Conservation (phyloP, 306 rosid species). For the Cotoneaster glaucophyllus region DNA sequence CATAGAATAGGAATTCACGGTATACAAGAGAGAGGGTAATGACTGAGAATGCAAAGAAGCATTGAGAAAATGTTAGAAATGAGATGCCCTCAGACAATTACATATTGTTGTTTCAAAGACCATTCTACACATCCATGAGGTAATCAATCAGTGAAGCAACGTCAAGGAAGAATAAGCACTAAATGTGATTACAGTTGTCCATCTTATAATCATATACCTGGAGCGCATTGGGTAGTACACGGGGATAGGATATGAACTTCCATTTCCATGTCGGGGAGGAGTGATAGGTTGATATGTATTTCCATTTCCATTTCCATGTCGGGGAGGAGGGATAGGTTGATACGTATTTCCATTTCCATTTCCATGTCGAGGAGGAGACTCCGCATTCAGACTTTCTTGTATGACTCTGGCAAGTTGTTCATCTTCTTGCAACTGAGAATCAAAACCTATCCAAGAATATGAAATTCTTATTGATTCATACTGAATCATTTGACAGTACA, state of each 20-base stretch:
- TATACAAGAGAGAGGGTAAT: background rate
- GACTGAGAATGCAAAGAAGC: background rate
- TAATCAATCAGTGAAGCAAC: background rate
- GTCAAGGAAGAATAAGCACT: background rate
- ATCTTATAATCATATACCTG: constrained; percentile 48
- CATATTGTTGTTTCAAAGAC: background rate
- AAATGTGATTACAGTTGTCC: background rate
- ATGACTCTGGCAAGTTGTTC: constrained; percentile 84
- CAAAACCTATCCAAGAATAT: constrained; percentile 24
- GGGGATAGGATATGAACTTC: constrained; percentile 39
- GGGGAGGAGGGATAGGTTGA: background rate
- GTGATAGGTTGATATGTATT: constrained; percentile 11
- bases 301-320: constrained; percentile 44
- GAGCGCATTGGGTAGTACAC: constrained; percentile 47
- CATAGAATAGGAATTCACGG: background rate
- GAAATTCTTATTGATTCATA: background rate
- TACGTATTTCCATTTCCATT: constrained; percentile 3
- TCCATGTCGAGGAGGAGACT: constrained; percentile 65
- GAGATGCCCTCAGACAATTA: background rate
- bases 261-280: constrained; percentile 14
- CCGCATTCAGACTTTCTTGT: constrained; percentile 75
- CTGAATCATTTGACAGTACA: background rate
- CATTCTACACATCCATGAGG: background rate
- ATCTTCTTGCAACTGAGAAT: constrained; percentile 71
- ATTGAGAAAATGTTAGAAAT: background rate